phyloP scores from a whole-genome alignment of 2,329 filamentous ascomycete species.

The Xylariaceae sp. region DNA sequence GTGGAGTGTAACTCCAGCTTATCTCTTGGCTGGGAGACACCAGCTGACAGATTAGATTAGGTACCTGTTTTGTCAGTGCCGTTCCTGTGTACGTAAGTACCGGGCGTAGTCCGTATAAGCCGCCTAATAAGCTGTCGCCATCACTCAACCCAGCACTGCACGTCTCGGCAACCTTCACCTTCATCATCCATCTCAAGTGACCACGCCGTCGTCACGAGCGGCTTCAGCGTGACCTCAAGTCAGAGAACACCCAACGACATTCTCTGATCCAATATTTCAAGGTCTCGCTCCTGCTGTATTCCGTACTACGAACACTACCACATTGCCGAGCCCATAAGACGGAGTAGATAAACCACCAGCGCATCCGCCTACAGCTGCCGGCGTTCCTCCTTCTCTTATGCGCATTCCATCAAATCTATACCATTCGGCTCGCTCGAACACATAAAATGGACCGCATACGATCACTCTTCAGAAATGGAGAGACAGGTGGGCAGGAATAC shows the following conservation, averaged over 20 bases:
- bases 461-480: conserved; percentile 33
- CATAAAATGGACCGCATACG: conserved; percentile 37
- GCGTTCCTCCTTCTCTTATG: conserved; percentile 4
- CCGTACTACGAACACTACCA: not conserved
- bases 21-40: not conserved
- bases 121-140: not conserved
- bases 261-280: not conserved
- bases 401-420: not conserved
- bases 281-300: not conserved
- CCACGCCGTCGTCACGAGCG: not conserved
- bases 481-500: conserved; percentile 32
- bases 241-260: not conserved
- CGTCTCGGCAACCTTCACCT: not conserved
- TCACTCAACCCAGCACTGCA: not conserved
- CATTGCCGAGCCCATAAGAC: not conserved
- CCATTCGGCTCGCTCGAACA: not conserved
- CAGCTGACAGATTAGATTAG: not conserved
- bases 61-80: not conserved
- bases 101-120: not conserved
- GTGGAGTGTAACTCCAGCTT: not conserved
- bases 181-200: not conserved
- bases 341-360: not conserved
- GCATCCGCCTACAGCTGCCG: not conserved
- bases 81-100: not conserved
- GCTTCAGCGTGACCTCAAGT: not conserved